Evolutionary conservation across 2,329 filamentous ascomycete species (phyloP).

Genomic region (Calycina marina): DNA sequence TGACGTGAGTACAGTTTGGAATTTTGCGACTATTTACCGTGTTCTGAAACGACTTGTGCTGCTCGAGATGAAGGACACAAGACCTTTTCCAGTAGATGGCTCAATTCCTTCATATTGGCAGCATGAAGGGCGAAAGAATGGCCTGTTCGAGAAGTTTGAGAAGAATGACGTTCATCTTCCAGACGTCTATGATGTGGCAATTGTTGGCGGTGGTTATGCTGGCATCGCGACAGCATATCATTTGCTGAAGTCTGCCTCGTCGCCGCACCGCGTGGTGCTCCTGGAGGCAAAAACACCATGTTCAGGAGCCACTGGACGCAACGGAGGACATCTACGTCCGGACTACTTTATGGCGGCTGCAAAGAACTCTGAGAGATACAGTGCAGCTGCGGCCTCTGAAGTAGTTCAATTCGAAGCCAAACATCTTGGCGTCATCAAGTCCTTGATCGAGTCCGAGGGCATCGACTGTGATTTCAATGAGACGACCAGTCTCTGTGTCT

Average conservation of each 20-base stretch:
- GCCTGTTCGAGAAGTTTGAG: too few relatives aligned
- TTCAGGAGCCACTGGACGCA: constrained; percentile 27
- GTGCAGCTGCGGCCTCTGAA: constrained; percentile 23
- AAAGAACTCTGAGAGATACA: constrained; percentile 17
- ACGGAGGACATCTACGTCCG: constrained; percentile 21
- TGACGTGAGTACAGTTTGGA: too few relatives aligned
- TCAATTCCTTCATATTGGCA: too few relatives aligned
- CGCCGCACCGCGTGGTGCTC: constrained; percentile 22
- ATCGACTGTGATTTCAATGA: constrained; percentile 28
- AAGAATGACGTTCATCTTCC: constrained; percentile 8
- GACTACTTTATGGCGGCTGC: constrained; percentile 23
- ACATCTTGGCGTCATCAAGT: constrained; percentile 24
- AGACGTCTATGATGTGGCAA: constrained; percentile 9
- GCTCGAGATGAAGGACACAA: too few relatives aligned
- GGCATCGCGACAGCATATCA: constrained; percentile 13
- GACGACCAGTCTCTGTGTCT: constrained; percentile 19
- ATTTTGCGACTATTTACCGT: too few relatives aligned
- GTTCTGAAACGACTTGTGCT: too few relatives aligned
- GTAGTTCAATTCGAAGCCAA: constrained; percentile 25
- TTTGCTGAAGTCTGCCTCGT: constrained; percentile 17
- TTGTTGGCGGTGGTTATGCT: constrained; percentile 12
- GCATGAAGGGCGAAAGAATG: too few relatives aligned
- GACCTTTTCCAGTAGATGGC: too few relatives aligned
- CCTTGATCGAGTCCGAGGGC: constrained; percentile 24
- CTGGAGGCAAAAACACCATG: constrained; percentile 27